These are phyloP conservation scores for Termitomyces sp. DNA, from an alignment of 768 basidiomycete genomes.

Conservation along the genomic window DNA sequence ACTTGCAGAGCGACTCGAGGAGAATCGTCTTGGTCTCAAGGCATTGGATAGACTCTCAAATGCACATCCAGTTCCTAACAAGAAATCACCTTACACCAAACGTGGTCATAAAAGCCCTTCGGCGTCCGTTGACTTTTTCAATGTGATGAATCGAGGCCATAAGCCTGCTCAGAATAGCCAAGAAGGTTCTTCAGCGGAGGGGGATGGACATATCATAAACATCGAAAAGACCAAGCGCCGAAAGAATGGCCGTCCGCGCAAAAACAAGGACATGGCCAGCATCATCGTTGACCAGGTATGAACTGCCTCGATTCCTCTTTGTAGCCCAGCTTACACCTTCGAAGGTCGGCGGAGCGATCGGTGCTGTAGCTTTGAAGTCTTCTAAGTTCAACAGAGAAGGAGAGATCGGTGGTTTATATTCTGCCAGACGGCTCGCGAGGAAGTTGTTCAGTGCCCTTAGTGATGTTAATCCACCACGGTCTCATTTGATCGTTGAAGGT, in stretches of 20 bases:
- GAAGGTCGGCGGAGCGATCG: slow-evolving; percentile 59
- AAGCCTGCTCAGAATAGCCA: slow-evolving; percentile 14
- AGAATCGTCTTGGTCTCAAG: slow-evolving; percentile 67
- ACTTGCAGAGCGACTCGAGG: slow-evolving; percentile 66
- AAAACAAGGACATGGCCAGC: slow-evolving; percentile 52
- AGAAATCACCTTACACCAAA: slow-evolving; percentile 37
- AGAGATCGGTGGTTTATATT: slow-evolving; percentile 53
- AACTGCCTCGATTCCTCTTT: not conserved
- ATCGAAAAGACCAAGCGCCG: slow-evolving; percentile 17
- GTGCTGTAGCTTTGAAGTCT: slow-evolving; percentile 67
- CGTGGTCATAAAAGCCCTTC: slow-evolving; percentile 43
- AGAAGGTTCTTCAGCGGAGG: slow-evolving; percentile 12
- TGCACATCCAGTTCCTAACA: slow-evolving; percentile 44
- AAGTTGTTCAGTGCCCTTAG: slow-evolving; percentile 66
- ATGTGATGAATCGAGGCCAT: slow-evolving; percentile 13
- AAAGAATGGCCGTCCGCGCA: slow-evolving; percentile 34
- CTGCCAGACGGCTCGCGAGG: slow-evolving; percentile 63
- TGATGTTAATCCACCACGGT: slow-evolving; percentile 54
- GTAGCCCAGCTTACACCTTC: not conserved
- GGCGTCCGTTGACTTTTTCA: slow-evolving; percentile 32
- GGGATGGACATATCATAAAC: slow-evolving; percentile 12
- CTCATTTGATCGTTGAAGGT: slow-evolving; percentile 69
- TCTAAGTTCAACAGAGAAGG: slow-evolving; percentile 55
- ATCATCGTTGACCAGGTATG: slow-evolving; percentile 68
- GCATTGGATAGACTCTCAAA: slow-evolving; percentile 72